Base-by-base conservation (phyloP, 163 green algal species). In the Smithsoniella earleae region DNA sequence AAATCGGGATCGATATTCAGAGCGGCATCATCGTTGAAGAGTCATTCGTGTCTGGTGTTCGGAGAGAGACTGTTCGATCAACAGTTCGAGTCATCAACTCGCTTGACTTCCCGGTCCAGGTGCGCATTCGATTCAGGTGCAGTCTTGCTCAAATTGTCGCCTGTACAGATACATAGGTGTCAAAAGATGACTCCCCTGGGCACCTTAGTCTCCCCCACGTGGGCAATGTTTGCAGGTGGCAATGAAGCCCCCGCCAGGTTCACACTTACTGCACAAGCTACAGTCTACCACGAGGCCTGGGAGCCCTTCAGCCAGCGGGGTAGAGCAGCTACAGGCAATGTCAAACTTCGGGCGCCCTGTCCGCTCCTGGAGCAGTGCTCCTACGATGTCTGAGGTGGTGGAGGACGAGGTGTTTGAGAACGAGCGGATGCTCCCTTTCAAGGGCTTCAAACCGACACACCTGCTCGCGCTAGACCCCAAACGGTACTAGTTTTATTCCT, bases 401-500 rank as follows among this genome's bases (percentile, higher is more conserved):
- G 82, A 88, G 62, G 86, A 89, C 62, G 83, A 90, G 73, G 79
- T 91, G 31, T 89, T 91, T 77, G 88, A 94, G 81, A 86, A 90
- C 46, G 79, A 93, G 81, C 79, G 88, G 3, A 89, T 78, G 74
- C 46, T 85, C 33, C 81, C 82, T 2, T 62, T 88, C 13, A 66
- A 73, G 20, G 87, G 87, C 36, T 89, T 82, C 84, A 77, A 45
- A 2, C 3, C 73, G 5, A 27, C 36, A 31, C 80, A 87, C 77
- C 82, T 91, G 52, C 74, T 79, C 16, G 45, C 54, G 74, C 13
- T 79, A 63, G 0, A 87, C 91, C 74, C 82, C 81, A 1, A 44
- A 62, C 13, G 82, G 81, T 49, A 31, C 34, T 30, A n/a, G n/a
- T n/a, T n/a, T n/a, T n/a, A n/a, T n/a, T n/a, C n/a, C 58, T 38